Conservation (phyloP, 2,329 filamentous ascomycete genomes). For the Chaetothyriales sp. region DNA sequence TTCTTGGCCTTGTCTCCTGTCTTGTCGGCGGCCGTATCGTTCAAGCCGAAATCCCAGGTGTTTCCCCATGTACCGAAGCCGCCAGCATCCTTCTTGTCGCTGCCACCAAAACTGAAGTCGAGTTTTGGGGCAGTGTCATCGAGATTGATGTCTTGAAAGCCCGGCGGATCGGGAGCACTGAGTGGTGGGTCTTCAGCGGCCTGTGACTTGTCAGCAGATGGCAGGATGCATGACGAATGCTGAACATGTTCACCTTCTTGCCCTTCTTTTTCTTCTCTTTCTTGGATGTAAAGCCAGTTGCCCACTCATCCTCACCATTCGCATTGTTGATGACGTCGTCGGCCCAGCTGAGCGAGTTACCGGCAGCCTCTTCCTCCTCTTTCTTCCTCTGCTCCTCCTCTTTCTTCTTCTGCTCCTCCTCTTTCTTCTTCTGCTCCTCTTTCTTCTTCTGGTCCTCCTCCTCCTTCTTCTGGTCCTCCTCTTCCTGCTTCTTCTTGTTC, state of each 20-base stretch:
- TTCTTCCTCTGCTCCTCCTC: constrained; percentile 21
- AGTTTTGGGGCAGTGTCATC: constrained; percentile 46
- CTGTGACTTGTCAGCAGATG: background rate
- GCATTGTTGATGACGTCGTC: constrained; percentile 26
- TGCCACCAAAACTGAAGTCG: constrained; percentile 41
- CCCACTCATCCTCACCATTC: constrained; percentile 40
- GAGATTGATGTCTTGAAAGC: constrained; percentile 58
- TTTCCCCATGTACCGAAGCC: constrained; percentile 47
- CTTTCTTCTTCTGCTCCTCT: constrained; percentile 19
- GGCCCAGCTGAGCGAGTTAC: constrained; percentile 32
- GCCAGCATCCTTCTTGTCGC: constrained; percentile 26
- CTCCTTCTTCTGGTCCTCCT: constrained; percentile 24
- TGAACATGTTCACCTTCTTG: constrained; percentile 32
- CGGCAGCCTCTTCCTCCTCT: constrained; percentile 24
- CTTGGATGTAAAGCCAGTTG: constrained; percentile 29
- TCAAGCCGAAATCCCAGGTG: constrained; percentile 36
- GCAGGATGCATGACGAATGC: background rate
- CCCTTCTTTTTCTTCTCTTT: constrained; percentile 40
- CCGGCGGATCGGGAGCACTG: constrained; percentile 21
- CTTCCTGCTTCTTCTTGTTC: constrained; percentile 23
- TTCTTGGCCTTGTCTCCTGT: constrained; percentile 20
- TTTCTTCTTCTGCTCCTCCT: constrained; percentile 21
- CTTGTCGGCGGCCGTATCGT: constrained; percentile 15
- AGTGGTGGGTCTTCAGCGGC: constrained; percentile 16
- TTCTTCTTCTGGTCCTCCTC: constrained; percentile 25